A percentile compares a stretch with the other conserved stretches of the same genome.
Evolutionary conservation across 257 asterid genomes (phyloP).

Genomic region (Solanum clarkiae): DNA sequence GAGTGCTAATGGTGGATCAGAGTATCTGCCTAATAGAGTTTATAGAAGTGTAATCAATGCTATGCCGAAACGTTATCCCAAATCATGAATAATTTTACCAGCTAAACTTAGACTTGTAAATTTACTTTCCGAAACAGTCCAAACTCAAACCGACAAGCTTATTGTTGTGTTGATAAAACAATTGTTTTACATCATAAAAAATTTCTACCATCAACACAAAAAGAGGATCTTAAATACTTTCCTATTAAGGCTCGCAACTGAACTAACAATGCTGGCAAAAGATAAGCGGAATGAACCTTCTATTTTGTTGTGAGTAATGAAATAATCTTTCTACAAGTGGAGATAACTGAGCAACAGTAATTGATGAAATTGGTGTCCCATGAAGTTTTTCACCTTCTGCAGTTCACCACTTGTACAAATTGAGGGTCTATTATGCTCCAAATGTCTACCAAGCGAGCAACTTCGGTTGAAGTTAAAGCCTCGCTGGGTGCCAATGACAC

Average conservation of each 20-base stretch:
- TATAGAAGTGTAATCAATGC: background rate
- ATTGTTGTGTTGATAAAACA: background rate
- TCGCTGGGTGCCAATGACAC: background rate
- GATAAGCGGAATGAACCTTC: background rate
- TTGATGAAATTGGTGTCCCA: background rate
- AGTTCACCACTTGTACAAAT: background rate
- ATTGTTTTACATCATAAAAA: background rate
- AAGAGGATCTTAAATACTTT: background rate
- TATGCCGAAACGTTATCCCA: background rate
- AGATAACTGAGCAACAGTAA: background rate
- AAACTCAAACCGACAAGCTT: background rate
- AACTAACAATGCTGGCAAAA: background rate
- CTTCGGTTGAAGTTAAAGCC: background rate
- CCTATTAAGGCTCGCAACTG: background rate
- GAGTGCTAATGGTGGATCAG: background rate
- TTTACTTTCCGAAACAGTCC: background rate
- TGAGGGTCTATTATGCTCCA: background rate
- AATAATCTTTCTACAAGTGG: background rate
- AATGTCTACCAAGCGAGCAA: background rate
- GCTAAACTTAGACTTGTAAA: background rate
- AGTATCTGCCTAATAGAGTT: background rate
- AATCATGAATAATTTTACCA: background rate
- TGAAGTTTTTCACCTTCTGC: background rate
- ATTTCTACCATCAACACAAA: background rate
- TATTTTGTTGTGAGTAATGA: background rate